Conservation (phyloP, 768 basidiomycete genomes). For the Boletus rubescentipes region DNA sequence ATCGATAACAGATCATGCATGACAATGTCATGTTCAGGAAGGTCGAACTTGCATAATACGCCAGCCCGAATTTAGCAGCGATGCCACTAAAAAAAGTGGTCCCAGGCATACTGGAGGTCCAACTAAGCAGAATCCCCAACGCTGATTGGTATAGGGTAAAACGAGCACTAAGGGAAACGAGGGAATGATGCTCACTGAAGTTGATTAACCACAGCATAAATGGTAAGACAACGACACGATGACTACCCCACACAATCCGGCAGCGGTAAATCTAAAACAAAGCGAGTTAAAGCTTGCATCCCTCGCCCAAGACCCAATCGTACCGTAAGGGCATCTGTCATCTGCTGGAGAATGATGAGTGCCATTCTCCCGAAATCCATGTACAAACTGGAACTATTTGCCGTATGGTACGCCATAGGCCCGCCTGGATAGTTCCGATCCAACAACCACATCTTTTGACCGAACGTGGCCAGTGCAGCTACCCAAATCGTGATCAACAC, state of each 20-base stretch:
- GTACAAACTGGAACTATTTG: not conserved
- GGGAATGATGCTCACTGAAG: conserved; percentile 5
- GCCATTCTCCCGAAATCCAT: not conserved
- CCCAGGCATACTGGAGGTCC: not conserved
- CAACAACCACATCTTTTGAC: conserved; percentile 34
- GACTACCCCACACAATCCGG: conserved; percentile 32
- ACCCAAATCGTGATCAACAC: conserved; percentile 31
- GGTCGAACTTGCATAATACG: conserved; percentile 5
- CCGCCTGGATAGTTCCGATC: conserved; percentile 33
- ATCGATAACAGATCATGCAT: conserved; percentile 8
- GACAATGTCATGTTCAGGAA: conserved; percentile 10
- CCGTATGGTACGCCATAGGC: not conserved
- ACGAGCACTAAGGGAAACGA: not conserved
- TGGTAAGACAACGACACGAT: conserved; percentile 9
- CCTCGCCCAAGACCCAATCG: not conserved
- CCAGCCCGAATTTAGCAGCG: not conserved
- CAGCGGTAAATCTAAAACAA: conserved; percentile 39
- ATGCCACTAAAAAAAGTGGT: conserved; percentile 6
- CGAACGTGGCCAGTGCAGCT: not conserved
- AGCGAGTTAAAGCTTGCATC: too few relatives aligned
- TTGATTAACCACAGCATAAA: conserved; percentile 18
- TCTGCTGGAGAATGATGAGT: conserved; percentile 25
- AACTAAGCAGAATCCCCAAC: conserved; percentile 4
- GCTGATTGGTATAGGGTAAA: not conserved
- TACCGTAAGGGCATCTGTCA: conserved; percentile 30